Conservation (phyloP, 495 filamentous ascomycete species). For the Penicillium soppii region DNA sequence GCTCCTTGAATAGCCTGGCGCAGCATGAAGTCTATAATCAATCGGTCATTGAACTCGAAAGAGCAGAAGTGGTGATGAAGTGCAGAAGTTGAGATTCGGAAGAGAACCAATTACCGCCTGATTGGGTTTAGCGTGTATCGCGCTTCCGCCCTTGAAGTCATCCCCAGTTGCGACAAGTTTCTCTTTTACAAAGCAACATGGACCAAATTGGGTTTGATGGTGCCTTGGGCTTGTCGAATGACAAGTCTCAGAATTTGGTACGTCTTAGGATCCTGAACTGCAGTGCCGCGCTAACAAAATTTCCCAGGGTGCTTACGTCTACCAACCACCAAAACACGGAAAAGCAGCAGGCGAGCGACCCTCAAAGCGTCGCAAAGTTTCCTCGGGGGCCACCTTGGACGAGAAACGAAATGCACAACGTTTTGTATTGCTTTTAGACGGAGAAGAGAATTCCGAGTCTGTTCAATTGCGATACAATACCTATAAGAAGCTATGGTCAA, state of each 20-base stretch:
- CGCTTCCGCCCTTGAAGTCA: slow-evolving; percentile 21
- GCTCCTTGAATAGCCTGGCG: slow-evolving; percentile 47
- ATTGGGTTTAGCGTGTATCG: slow-evolving; percentile 38
- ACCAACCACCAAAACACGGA: slow-evolving; percentile 49
- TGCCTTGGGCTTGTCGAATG: slow-evolving; percentile 23
- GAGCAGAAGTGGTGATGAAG: slow-evolving; percentile 4
- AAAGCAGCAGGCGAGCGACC: slow-evolving; percentile 49
- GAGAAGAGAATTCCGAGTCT: slow-evolving; percentile 54
- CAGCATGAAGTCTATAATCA: slow-evolving; percentile 41
- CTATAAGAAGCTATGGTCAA: slow-evolving; percentile 67
- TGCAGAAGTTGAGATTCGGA: slow-evolving; percentile 19
- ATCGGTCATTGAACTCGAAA: slow-evolving; percentile 32
- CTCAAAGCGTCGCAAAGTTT: slow-evolving; percentile 62
- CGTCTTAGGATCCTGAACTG: background rate
- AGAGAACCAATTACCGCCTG: slow-evolving; percentile 26
- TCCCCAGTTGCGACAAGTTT: slow-evolving; percentile 17
- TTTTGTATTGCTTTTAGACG: slow-evolving; percentile 64
- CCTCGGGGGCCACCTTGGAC: slow-evolving; percentile 20
- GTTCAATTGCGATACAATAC: slow-evolving; percentile 56
- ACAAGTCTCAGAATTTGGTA: slow-evolving; percentile 52
- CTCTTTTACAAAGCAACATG: slow-evolving; percentile 22
- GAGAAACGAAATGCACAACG: slow-evolving; percentile 17
- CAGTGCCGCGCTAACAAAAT: slow-evolving; percentile 13
- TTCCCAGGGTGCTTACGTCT: slow-evolving; percentile 67
- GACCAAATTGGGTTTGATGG: slow-evolving; percentile 30